These are phyloP conservation scores for Kurtzmaniella quercitrusa DNA, from an alignment of 1,139 yeast genomes.

Conservation along the genomic window DNA sequence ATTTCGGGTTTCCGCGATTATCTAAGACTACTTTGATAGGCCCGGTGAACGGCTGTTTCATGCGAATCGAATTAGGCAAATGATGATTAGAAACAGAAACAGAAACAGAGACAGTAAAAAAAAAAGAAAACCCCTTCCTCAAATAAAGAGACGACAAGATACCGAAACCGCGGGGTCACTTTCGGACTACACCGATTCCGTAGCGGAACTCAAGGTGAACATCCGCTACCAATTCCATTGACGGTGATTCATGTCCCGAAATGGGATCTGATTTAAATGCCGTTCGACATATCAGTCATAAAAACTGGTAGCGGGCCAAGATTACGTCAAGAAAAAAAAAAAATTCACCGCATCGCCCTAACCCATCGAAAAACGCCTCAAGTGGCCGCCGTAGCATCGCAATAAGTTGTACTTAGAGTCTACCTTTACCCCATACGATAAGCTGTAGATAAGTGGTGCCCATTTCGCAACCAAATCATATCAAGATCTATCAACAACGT, in stretches of 20 bases:
- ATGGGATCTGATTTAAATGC: neutral
- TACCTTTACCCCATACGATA: neutral
- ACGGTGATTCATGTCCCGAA: too few species aligned
- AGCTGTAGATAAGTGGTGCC: neutral
- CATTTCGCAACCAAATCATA: neutral
- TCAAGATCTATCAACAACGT: neutral
- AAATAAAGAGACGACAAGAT: too few species aligned
- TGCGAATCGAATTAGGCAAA: neutral
- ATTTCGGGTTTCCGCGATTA: too few species aligned
- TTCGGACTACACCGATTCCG: too few species aligned
- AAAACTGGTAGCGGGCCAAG: neutral
- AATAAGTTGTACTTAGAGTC: slow-evolving; percentile 8
- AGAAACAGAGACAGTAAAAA: too few species aligned
- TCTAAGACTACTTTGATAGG: too few species aligned
- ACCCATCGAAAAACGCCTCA: slow-evolving; percentile 1
- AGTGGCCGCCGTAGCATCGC: slow-evolving; percentile 8
- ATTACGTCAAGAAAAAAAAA: neutral
- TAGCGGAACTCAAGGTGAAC: too few species aligned
- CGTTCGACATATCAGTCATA: neutral
- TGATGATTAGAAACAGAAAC: neutral
- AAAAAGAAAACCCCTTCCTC: too few species aligned
- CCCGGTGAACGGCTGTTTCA: neutral
- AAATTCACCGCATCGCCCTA: neutral
- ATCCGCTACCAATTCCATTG: too few species aligned
- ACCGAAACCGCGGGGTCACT: too few species aligned